These are phyloP conservation scores for Paecilomyces formosus DNA, from an alignment of 2,329 filamentous ascomycete species.

Conservation along the genomic window DNA sequence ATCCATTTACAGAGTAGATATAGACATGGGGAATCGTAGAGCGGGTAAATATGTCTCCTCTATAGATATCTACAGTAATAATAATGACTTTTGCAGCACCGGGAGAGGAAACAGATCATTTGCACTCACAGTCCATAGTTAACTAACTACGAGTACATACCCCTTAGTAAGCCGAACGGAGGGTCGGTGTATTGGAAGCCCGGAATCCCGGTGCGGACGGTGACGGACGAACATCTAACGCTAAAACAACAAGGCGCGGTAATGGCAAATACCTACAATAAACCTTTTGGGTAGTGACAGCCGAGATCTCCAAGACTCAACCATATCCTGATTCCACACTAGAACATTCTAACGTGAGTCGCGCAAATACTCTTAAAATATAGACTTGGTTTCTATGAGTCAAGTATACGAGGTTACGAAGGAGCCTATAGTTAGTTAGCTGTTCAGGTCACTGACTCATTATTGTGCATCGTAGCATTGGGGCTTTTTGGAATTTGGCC, in stretches of 20 bases:
- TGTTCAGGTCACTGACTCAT: background rate
- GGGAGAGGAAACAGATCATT: too few species aligned
- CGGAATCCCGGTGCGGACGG: background rate
- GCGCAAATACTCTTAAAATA: background rate
- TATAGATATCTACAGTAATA: too few species aligned
- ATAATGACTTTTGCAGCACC: too few species aligned
- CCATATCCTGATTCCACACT: background rate
- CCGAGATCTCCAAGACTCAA: background rate
- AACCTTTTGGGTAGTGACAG: background rate
- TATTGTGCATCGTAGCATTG: background rate
- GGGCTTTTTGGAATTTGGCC: background rate
- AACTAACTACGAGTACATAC: background rate
- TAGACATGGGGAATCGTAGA: too few species aligned
- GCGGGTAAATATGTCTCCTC: too few species aligned
- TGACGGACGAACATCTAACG: background rate
- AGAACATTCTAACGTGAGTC: background rate
- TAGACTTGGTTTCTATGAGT: background rate
- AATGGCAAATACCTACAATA: background rate
- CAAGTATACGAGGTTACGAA: background rate
- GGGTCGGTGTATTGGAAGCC: background rate
- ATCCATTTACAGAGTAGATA: too few species aligned
- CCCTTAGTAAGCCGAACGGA: background rate
- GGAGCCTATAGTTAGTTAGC: background rate
- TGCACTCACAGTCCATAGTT: background rate
- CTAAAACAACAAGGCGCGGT: background rate